phyloP scores from a whole-genome alignment of 768 basidiomycete species.

The Boletus reticulatus region DNA sequence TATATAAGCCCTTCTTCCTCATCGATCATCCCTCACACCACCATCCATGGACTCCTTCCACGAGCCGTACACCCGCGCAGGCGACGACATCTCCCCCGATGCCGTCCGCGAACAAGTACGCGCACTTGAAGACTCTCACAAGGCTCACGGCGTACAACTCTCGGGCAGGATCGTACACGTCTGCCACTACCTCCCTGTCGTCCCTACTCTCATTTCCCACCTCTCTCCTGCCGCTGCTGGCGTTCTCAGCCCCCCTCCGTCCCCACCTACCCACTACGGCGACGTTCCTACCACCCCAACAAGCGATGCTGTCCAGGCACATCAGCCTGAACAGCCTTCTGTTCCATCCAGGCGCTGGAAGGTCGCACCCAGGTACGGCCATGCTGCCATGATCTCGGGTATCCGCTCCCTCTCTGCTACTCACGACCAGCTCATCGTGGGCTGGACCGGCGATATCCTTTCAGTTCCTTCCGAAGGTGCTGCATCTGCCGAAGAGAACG shows the following conservation, averaged over 20 bases:
- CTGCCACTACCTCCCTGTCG: constrained; percentile 84
- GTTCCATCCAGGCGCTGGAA: constrained; percentile 55
- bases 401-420: constrained; percentile 80
- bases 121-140: constrained; percentile 70
- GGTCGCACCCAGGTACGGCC: constrained; percentile 78
- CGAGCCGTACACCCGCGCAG: constrained; percentile 64
- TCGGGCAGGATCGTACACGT: constrained; percentile 91
- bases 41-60: constrained; percentile 66
- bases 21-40: background rate
- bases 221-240: constrained; percentile 36
- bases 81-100: constrained; percentile 65
- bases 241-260: constrained; percentile 72
- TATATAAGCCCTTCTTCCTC: constrained; percentile 17
- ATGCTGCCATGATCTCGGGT: constrained; percentile 93
- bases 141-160: constrained; percentile 65
- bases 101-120: constrained; percentile 73
- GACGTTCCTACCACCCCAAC: constrained; percentile 44
- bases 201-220: constrained; percentile 54
- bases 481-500: constrained; percentile 28
- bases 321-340: constrained; percentile 6
- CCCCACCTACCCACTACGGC: constrained; percentile 60
- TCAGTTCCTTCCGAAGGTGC: constrained; percentile 37
- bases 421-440: constrained; percentile 89
- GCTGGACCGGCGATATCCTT: constrained; percentile 90
- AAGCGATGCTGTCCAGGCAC: background rate